Percentiles rank a stretch among this genome's conserved stretches.
Conservation (phyloP, 2,329 filamentous ascomycete species). For the Epicoccum nigrum region DNA sequence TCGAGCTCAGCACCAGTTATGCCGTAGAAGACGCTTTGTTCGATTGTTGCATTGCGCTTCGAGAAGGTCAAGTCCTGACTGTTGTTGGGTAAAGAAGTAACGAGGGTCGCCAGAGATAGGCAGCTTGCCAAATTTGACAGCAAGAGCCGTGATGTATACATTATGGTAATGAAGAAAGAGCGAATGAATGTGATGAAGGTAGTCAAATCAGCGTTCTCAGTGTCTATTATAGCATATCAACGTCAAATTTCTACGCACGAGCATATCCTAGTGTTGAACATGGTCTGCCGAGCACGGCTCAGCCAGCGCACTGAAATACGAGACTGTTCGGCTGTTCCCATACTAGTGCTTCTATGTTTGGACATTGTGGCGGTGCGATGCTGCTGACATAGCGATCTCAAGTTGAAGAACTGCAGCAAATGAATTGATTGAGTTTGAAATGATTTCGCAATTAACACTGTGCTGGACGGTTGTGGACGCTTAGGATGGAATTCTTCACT, state of each 20-base stretch:
- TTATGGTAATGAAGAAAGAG: background rate
- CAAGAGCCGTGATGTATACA: slow-evolving; percentile 16
- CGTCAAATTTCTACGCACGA: background rate
- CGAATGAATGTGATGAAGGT: background rate
- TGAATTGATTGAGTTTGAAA: too few species aligned
- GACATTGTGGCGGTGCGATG: background rate
- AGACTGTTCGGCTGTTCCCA: background rate
- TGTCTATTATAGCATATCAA: background rate
- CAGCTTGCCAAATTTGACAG: background rate
- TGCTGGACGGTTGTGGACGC: too few species aligned
- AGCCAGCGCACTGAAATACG: background rate
- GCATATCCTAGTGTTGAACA: background rate
- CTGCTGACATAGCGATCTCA: background rate
- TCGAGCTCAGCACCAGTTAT: slow-evolving; percentile 12
- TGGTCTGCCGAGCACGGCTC: background rate
- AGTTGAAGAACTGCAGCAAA: background rate
- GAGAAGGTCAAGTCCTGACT: slow-evolving; percentile 1
- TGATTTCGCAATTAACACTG: too few species aligned
- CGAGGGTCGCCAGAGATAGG: slow-evolving; percentile 17
- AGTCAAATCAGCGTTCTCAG: background rate
- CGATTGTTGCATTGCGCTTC: slow-evolving; percentile 17
- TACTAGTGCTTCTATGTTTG: background rate
- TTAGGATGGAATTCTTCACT: background rate
- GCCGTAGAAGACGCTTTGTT: slow-evolving; percentile 20
- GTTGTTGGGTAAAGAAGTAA: slow-evolving; percentile 12